phyloP scores from a whole-genome alignment of 2,329 filamentous ascomycete species.

The Cladophialophora chaetospira region DNA sequence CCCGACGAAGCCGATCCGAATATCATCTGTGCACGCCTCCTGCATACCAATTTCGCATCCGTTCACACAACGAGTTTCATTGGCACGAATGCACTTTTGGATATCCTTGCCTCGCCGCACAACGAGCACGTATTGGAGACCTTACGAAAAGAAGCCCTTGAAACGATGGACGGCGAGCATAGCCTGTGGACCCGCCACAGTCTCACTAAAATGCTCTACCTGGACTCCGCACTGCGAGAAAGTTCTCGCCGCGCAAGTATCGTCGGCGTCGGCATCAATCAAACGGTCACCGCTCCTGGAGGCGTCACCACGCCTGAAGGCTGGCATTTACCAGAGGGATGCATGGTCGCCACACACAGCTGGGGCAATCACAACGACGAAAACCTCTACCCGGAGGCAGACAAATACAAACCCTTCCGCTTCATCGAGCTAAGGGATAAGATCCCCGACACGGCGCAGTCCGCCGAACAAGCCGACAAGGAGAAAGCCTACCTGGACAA shows the following conservation, averaged over 20 bases:
- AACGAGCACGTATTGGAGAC: constrained; percentile 39
- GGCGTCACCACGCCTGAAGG: constrained; percentile 42
- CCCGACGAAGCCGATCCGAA: constrained; percentile 48
- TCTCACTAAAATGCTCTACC: constrained; percentile 40
- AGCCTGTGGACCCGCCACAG: constrained; percentile 40
- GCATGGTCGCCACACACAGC: constrained; percentile 49
- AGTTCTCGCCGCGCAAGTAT: constrained; percentile 46
- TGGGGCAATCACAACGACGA: constrained; percentile 52
- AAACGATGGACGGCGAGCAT: constrained; percentile 9
- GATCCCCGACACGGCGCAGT: no score
- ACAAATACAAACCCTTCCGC: constrained; percentile 53
- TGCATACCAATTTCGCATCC: constrained; percentile 49
- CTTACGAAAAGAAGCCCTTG: constrained; percentile 31
- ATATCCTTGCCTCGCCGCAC: constrained; percentile 32
- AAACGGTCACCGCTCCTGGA: constrained; percentile 33
- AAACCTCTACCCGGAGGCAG: constrained; percentile 46
- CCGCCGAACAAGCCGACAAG: constrained; percentile 21
- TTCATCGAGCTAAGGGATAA: constrained; percentile 41
- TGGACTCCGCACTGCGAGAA: constrained; percentile 49
- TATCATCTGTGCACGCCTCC: constrained; percentile 53
- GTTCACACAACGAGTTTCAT: constrained; percentile 38
- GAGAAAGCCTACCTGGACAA: constrained; percentile 25
- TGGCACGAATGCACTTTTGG: constrained; percentile 36
- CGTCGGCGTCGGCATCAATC: constrained; percentile 37
- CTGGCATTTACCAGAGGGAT: constrained; percentile 49